Percentiles rank a stretch among this genome's conserved stretches.
Conservation (phyloP, 106 monocot genomes). For the Dendrobium huoshanense region DNA sequence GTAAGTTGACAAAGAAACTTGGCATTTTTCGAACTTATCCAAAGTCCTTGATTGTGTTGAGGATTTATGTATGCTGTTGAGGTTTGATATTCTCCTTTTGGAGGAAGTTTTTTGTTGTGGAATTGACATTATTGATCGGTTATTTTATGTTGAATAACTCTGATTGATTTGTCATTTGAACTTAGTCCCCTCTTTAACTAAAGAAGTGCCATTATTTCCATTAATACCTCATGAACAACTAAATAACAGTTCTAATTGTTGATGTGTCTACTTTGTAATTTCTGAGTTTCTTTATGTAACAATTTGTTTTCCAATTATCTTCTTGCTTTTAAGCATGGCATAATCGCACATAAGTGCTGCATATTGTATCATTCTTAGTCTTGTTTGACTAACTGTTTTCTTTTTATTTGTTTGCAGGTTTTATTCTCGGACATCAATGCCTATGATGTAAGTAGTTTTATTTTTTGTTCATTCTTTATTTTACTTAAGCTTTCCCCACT, state of each 20-base stretch:
- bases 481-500: not conserved
- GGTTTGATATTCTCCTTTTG: too few species aligned
- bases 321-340: not conserved
- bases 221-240: not conserved
- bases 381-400: not conserved
- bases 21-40: too few species aligned
- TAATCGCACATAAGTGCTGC: not conserved
- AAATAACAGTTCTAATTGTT: not conserved
- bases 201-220: not conserved
- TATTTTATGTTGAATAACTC: not conserved
- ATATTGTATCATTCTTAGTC: not conserved
- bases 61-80: too few species aligned
- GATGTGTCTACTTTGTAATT: not conserved
- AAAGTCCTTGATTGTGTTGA: too few species aligned
- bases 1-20: too few species aligned
- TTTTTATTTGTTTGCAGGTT: conserved; percentile 48
- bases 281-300: not conserved
- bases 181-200: not conserved
- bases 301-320: not conserved
- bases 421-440: conserved; percentile 92
- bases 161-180: not conserved
- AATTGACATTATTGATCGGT: not conserved
- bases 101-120: too few species aligned
- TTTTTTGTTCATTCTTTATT: not conserved
- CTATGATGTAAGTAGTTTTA: conserved; percentile 67